Evolutionary conservation across 2,329 filamentous ascomycete genomes (phyloP).

Genomic region (Rhinocladiella mackenziei): DNA sequence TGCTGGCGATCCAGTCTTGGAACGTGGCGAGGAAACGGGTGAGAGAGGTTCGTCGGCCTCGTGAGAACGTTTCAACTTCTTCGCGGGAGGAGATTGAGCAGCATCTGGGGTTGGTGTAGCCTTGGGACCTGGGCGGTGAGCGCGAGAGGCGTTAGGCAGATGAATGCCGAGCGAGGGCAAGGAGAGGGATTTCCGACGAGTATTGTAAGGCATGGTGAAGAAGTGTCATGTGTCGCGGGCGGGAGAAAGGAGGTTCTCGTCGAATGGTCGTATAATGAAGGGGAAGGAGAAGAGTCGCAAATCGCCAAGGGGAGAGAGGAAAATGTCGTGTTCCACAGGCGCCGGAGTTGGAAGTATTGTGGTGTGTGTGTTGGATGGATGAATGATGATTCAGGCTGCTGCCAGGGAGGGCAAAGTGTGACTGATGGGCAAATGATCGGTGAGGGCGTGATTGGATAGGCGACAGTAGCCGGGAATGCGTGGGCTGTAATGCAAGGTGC

Average conservation of each 20-base stretch:
- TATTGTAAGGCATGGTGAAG: slow-evolving; percentile 80
- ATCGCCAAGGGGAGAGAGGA: slow-evolving; percentile 3
- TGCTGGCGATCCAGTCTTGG: slow-evolving; percentile 44
- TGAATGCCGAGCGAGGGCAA: slow-evolving; percentile 90
- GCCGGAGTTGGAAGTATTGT: slow-evolving; percentile 12
- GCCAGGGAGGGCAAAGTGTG: slow-evolving; percentile 17
- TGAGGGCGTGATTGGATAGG: slow-evolving; percentile 20
- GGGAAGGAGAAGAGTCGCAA: slow-evolving; percentile 10
- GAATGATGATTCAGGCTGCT: slow-evolving; percentile 27
- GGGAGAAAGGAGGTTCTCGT: slow-evolving; percentile 16
- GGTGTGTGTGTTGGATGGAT: slow-evolving; percentile 4
- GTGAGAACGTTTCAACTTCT: slow-evolving; percentile 78
- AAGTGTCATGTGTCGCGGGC: slow-evolving; percentile 17
- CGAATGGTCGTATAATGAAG: slow-evolving; percentile 25
- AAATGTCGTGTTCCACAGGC: slow-evolving; percentile 22
- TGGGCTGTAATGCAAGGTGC: slow-evolving; percentile 30
- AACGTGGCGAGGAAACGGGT: slow-evolving; percentile 34
- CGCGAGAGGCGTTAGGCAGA: slow-evolving; percentile 58
- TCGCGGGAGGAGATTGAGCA: slow-evolving; percentile 56
- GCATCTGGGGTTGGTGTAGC: slow-evolving; percentile 57
- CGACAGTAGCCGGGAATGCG: slow-evolving; percentile 26
- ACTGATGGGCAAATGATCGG: slow-evolving; percentile 8
- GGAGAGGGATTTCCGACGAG: slow-evolving; percentile 90
- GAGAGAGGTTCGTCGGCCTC: slow-evolving; percentile 36
- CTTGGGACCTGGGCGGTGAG: slow-evolving; percentile 55